Evolutionary conservation across 257 asterid genomes (phyloP).

Genomic region (Nicotiana tabacum): DNA sequence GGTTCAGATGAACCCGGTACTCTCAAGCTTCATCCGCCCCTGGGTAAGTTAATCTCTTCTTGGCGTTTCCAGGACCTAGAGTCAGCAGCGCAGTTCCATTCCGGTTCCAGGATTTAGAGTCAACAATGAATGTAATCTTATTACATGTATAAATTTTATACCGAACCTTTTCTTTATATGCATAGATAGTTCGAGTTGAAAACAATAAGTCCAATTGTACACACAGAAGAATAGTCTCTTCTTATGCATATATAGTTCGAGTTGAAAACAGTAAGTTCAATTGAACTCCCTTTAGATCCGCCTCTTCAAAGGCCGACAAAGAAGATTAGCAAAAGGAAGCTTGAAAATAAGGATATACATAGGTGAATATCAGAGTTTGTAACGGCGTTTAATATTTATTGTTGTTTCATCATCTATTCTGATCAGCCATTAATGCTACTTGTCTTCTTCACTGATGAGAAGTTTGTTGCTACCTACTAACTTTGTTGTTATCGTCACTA

Average conservation of each 20-base stretch:
- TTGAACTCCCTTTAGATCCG: not conserved
- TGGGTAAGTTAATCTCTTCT: too few species aligned
- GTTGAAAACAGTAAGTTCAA: not conserved
- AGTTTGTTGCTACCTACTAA: slow-evolving; percentile 10
- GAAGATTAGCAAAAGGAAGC: not conserved
- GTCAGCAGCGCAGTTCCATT: not conserved
- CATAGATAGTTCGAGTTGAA: not conserved
- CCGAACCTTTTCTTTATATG: not conserved
- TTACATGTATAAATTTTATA: not conserved
- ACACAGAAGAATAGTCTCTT: not conserved
- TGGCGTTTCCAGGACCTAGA: not conserved
- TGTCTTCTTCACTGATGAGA: slow-evolving; percentile 14
- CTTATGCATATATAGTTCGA: not conserved
- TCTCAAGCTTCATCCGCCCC: too few species aligned
- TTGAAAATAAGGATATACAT: not conserved
- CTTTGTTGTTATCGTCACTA: slow-evolving; percentile 10
- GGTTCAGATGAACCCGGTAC: too few species aligned
- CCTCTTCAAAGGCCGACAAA: not conserved
- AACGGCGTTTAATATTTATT: not conserved
- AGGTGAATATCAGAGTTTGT: not conserved
- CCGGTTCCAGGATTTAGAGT: not conserved
- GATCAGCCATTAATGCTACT: slow-evolving; percentile 14
- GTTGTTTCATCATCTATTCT: not conserved
- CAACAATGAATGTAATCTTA: not conserved
- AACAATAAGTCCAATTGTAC: not conserved